Base-by-base conservation (phyloP, 2,329 filamentous ascomycete genomes). In the Ceratocystis alfenasii region DNA sequence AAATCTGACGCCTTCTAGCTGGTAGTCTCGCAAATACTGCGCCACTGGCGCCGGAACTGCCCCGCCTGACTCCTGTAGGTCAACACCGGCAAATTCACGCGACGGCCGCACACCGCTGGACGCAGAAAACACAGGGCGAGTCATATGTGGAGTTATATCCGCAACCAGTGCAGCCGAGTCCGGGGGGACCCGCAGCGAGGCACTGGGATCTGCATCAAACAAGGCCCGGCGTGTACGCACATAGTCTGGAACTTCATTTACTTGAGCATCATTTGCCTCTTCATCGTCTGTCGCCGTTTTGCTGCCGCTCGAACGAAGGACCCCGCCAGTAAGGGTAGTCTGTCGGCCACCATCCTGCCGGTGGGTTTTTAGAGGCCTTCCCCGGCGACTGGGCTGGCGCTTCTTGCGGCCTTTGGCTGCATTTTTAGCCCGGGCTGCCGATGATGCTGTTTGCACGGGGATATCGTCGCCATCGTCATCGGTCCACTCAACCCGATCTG, bases 21-120 rank as follows among this genome's bases (percentile, higher is more conserved):
- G 94, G 71, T 99, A 99, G 69, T 92, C 89, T 68, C 94, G 85
- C 62, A 99, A 78, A 76, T 94, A 96, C 72, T 94, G 92, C 0
- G 93, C 92, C 65, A 97, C 90, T 0, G 90, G 84, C 0, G 89
- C 91, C 0, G 94, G 94, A 48, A 99, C 91, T 2, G 91, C 73
- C 0, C 92, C 93, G 0, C 84, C 82, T 0, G 92, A 95, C 70
- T 86, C 85, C 15, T 83, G 81, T 28, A 97, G 79, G 59, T 83
- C 78, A 61, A 96, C 87, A 69, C 95, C 89, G 70, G 86, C 79
- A 74, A 94, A 92, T 0, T 80, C 78, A 15, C 87, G 81, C 44
- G 83, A 87, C 0, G 89, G 86, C 63, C 83, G 85, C 64, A 88
- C 76, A 2, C 79, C 76, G 71, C 79, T 77, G 70, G 72, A 72